Percentiles rank a stretch among this genome's conserved stretches.
These are phyloP conservation scores for Acaromyces ingoldii DNA, from an alignment of 1,284 basidiomycete genomes.

Conservation along the genomic window DNA sequence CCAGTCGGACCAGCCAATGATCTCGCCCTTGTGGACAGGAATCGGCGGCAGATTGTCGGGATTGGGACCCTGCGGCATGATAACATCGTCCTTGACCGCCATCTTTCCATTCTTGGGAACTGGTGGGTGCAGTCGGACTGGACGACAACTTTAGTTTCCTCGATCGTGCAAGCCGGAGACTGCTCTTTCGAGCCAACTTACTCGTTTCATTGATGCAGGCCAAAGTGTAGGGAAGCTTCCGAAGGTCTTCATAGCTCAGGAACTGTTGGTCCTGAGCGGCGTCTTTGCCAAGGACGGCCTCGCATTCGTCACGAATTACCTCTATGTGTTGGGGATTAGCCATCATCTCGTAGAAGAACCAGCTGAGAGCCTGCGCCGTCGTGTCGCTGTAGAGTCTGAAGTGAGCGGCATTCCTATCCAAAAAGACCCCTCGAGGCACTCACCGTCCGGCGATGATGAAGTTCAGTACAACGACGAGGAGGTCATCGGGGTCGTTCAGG, in stretches of 20 bases:
- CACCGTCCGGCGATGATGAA: constrained; percentile 39
- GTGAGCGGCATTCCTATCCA: constrained; percentile 1
- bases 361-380: constrained; percentile 32
- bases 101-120: constrained; percentile 41
- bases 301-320: constrained; percentile 26
- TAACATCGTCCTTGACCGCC: constrained; percentile 30
- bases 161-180: too few species aligned
- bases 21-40: constrained; percentile 27
- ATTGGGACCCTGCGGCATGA: constrained; percentile 27
- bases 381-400: too few species aligned
- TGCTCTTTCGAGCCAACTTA: too few species aligned
- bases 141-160: too few species aligned
- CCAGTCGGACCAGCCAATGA: constrained; percentile 40
- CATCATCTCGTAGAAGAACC: constrained; percentile 37
- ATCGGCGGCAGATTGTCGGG: constrained; percentile 31
- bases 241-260: constrained; percentile 29
- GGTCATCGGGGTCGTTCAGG: constrained; percentile 27
- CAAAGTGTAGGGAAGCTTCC: constrained; percentile 32
- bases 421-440: constrained; percentile 14
- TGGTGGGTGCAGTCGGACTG: constrained; percentile 24
- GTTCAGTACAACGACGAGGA: constrained; percentile 36
- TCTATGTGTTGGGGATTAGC: constrained; percentile 23
- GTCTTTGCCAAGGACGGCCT: constrained; percentile 13
- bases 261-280: constrained; percentile 14
- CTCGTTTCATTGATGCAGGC: constrained; percentile 38